Base-by-base conservation (phyloP, 2,329 filamentous ascomycete genomes). In the Pseudogymnoascus sp. region DNA sequence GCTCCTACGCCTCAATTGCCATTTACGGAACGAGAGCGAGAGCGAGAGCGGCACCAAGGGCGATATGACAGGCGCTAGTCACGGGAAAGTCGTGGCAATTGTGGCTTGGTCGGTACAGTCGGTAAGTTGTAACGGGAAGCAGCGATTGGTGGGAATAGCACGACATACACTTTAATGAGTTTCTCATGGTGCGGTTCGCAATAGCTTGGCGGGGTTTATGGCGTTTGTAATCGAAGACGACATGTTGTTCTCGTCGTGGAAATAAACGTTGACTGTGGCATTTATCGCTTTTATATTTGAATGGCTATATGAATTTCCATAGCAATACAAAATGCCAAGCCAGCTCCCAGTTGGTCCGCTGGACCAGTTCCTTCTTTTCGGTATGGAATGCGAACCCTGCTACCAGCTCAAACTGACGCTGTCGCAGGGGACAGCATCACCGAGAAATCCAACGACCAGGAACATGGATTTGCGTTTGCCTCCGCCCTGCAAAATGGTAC, bases 381-480 rank as follows among this genome's bases (percentile, higher is more conserved):
- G 69, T 69, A 34, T 48, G 64, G 41, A 7, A 25, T 2, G 8
- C 6, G 25, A 48, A 45, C 41, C 61, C 19, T 62, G n/a, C 7
- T 11, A n/a, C n/a, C 3, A 31, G 16, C 31, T 36, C 45, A 48
- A 62, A 23, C 19, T 43, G 8, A 34, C 28, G 28, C 21, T 6
- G 11, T 60, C 36, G 16, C 14, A 72, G 70, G 70, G 41, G 70
- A 72, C 43, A 71, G 69, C 28, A 68, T 72, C 13, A 72, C 68
- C 6, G 65, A 71, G 57, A 63, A 68, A 34, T 65, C 70, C 36
- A 62, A 66, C 14, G 64, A 67, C 25, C 69, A 69, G 54, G 51
- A 64, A 1, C 66, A 62, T 13, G 69, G 69, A 3, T 70, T 71
- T 66, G 66, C 65, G 3, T 63, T 71, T 41, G 70, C 62, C 37